A percentile compares a stretch with the other conserved stretches of the same genome.
Evolutionary conservation across 2,329 filamentous ascomycete genomes (phyloP).

Genomic region (Didymella lethalis): DNA sequence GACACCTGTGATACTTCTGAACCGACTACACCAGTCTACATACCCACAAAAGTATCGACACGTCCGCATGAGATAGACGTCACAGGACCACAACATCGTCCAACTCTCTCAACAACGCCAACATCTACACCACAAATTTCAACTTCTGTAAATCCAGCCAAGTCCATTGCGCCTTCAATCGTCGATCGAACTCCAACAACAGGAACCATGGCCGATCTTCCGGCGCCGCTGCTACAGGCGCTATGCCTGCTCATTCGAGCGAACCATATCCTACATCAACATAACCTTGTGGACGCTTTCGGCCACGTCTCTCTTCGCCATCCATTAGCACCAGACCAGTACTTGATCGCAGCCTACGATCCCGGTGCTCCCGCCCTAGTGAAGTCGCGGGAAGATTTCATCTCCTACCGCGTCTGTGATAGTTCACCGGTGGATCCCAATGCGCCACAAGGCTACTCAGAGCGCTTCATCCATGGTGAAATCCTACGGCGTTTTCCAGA

Average conservation of each 20-base stretch:
- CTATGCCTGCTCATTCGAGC: slow-evolving; percentile 37
- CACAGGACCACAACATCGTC: neutral
- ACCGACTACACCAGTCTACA: slow-evolving; percentile 18
- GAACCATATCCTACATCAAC: slow-evolving; percentile 61
- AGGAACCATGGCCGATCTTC: slow-evolving; percentile 16
- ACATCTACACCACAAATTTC: slow-evolving; percentile 14
- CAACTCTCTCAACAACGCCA: slow-evolving; percentile 11
- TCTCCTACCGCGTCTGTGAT: slow-evolving; percentile 57
- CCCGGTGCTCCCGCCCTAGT: slow-evolving; percentile 58
- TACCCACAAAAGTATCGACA: slow-evolving; percentile 5
- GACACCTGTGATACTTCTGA: slow-evolving; percentile 11
- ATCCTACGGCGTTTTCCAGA: slow-evolving; percentile 50
- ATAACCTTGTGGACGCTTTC: slow-evolving; percentile 61
- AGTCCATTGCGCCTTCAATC: slow-evolving; percentile 16
- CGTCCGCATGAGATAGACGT: slow-evolving; percentile 1
- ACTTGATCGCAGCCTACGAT: slow-evolving; percentile 58
- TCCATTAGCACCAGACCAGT: slow-evolving; percentile 54
- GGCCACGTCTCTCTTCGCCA: slow-evolving; percentile 63
- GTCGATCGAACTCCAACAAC: slow-evolving; percentile 4
- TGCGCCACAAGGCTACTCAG: slow-evolving; percentile 50
- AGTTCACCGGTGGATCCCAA: slow-evolving; percentile 53
- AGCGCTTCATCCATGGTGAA: slow-evolving; percentile 55
- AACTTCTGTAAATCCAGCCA: slow-evolving; percentile 6
- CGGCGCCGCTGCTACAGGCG: slow-evolving; percentile 25
- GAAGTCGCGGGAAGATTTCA: slow-evolving; percentile 54